phyloP scores from a whole-genome alignment of 2,329 filamentous ascomycete genomes.

The Monosporascus cannonballus region DNA sequence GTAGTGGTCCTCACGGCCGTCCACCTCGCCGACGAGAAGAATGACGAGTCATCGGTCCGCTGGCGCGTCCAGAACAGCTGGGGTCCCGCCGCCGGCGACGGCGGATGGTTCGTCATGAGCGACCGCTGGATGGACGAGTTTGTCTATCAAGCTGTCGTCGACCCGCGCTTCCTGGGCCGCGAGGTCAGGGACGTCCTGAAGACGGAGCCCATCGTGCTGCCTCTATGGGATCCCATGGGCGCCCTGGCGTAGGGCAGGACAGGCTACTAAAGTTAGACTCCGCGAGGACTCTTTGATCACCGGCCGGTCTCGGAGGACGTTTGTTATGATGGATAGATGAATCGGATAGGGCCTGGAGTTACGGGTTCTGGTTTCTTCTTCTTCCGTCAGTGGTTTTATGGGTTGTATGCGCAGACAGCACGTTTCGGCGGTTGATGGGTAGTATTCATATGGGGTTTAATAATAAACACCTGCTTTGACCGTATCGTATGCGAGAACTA shows the following conservation, averaged over 20 bases:
- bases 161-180: conserved; percentile 59
- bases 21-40: conserved; percentile 56
- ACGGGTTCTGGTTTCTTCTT: too few relatives aligned
- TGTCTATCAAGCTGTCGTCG: conserved; percentile 80
- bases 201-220: conserved; percentile 64
- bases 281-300: too few relatives aligned
- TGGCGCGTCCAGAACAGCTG: conserved; percentile 89
- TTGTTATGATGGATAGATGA: too few relatives aligned
- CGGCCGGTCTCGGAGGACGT: too few relatives aligned
- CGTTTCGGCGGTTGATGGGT: too few relatives aligned
- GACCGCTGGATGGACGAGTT: conserved; percentile 77
- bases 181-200: conserved; percentile 65
- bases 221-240: conserved; percentile 78
- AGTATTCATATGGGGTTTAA: too few relatives aligned
- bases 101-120: conserved; percentile 87
- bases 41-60: conserved; percentile 54
- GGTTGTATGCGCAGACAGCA: too few relatives aligned
- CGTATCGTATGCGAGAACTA: too few relatives aligned
- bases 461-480: too few relatives aligned
- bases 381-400: too few relatives aligned
- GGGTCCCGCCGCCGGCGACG: conserved; percentile 62
- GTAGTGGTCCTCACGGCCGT: conserved; percentile 76
- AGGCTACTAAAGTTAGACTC: too few relatives aligned
- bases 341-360: too few relatives aligned
- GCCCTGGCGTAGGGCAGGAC: conserved; percentile 48